phyloP scores from a whole-genome alignment of 2,329 filamentous ascomycete species.

The Penicillium sp. region DNA sequence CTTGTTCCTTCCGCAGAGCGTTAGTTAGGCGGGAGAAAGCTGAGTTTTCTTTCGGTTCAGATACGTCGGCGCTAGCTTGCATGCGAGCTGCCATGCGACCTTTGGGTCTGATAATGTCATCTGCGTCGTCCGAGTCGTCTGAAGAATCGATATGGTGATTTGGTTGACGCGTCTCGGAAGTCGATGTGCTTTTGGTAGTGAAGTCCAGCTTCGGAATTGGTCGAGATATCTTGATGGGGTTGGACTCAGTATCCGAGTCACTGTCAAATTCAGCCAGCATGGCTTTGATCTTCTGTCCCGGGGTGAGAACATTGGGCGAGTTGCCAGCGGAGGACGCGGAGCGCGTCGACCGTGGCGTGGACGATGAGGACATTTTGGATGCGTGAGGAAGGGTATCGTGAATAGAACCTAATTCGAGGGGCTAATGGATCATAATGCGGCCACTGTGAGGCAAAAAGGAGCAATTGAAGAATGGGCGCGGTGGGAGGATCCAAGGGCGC shows the following conservation, averaged over 20 bases:
- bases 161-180: neutral
- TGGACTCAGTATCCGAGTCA: constrained; percentile 46
- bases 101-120: constrained; percentile 53
- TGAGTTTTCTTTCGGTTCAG: constrained; percentile 20
- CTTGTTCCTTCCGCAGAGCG: constrained; percentile 17
- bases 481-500: constrained; percentile 15
- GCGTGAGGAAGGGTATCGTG: neutral
- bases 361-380: constrained; percentile 29
- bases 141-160: constrained; percentile 6
- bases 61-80: constrained; percentile 40
- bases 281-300: constrained; percentile 47
- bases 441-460: constrained; percentile 1
- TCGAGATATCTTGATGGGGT: constrained; percentile 14
- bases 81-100: constrained; percentile 64
- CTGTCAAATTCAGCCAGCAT: constrained; percentile 48
- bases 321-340: constrained; percentile 25
- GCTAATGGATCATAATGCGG: constrained; percentile 5
- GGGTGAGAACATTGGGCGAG: constrained; percentile 39
- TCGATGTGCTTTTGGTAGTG: constrained; percentile 5
- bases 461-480: constrained; percentile 1
- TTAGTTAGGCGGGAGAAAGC: constrained; percentile 42
- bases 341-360: constrained; percentile 34
- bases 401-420: neutral
- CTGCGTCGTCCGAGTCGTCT: constrained; percentile 30
- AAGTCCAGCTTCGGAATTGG: constrained; percentile 18